Base-by-base conservation (phyloP, 108 stramenopile species). In the Skeletonema grethae region DNA sequence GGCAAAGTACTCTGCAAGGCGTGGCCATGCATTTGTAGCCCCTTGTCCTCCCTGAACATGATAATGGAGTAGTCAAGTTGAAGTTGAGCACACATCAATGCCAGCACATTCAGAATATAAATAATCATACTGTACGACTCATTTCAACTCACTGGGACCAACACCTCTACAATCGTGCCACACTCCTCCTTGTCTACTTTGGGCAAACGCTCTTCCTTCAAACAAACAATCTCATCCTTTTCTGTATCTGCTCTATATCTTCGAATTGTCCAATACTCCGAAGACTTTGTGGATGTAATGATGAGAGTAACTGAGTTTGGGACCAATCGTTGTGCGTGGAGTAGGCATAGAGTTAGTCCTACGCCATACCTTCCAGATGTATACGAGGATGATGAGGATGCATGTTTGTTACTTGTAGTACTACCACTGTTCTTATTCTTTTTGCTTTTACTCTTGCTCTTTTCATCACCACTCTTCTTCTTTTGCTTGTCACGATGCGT, bases 311-410 rank as follows among this genome's bases (percentile, higher is more conserved):
- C 82, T 1, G 91, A 90, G 15, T 86, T 77, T 7, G 87, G 88
- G 5, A 91, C 89, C n/a, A 91, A 71, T 15, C 91, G 90, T 61
- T 95, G 94, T 0, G 90, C 86, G 41, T 95, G 94, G 5, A 95
- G 83, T 6, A 95, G 70, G 70, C 91, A 95, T 24, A 95, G 74
- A 16, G 83, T 75, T 20, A 84, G 72, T 13, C 72, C 76, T 15
- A 74, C 22, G 4, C 80, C 80, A 36, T 81, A 76, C 34, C 75
- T 65, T 58, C 79, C 79, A 12, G 79, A 72, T 1, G 79, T 80
- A 45, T 60, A 72, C 38, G 50, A 20, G 35, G 46, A 20, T 38
- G 30, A 57, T 24, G 46, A 20, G 16, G 38, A 57, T 20, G 74
- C 11, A 7, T 38, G 57, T 15, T 41, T 70, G 28, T 55, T 38